Conservation (phyloP, 192 early-diverging fungal species). For the Radiomyces spectabilis region DNA sequence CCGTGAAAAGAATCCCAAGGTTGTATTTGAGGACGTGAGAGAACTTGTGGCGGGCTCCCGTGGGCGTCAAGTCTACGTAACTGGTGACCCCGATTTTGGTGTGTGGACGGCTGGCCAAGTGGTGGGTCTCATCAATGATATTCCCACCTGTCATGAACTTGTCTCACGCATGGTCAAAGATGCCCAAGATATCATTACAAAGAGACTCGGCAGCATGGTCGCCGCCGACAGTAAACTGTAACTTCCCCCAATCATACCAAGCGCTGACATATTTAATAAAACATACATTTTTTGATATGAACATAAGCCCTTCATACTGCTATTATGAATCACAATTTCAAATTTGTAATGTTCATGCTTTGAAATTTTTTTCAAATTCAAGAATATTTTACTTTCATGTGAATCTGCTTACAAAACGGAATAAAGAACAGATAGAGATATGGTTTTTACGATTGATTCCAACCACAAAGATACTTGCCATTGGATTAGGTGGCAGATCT, state of each 20-base stretch:
- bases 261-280: no score
- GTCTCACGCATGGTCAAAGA: constrained; percentile 47
- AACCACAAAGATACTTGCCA: no score
- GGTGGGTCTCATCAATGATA: constrained; percentile 68
- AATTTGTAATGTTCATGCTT: background rate
- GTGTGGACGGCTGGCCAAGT: constrained; percentile 65
- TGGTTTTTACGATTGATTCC: no score
- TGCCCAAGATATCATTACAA: constrained; percentile 35
- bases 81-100: constrained; percentile 48
- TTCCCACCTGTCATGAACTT: constrained; percentile 66
- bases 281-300: no score
- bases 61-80: constrained; percentile 48
- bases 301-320: no score
- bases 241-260: no score
- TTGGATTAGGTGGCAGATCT: no score
- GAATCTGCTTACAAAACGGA: no score
- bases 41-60: constrained; percentile 60
- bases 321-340: background rate
- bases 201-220: no score
- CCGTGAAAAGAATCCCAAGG: constrained; percentile 58
- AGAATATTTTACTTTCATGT: no score
- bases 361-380: background rate
- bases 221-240: no score
- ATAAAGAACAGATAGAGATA: no score
- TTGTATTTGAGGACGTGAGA: constrained; percentile 59